These are phyloP conservation scores for Aspergillus carlsbadensis DNA, from an alignment of 495 filamentous ascomycete genomes.

Conservation along the genomic window DNA sequence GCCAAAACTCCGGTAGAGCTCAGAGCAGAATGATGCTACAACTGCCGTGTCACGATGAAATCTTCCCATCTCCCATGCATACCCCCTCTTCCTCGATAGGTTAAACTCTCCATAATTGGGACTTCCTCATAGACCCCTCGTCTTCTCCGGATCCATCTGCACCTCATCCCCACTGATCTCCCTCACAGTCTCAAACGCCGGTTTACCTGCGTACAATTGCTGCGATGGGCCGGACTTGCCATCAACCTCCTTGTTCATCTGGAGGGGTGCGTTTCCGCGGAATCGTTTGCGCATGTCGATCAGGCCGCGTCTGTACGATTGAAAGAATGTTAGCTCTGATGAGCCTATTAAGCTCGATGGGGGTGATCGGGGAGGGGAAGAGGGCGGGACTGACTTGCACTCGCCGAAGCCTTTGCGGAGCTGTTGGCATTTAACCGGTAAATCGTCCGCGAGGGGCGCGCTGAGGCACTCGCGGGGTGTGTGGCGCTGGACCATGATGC, in stretches of 20 bases:
- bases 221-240: slow-evolving; percentile 39
- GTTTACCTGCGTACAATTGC: slow-evolving; percentile 79
- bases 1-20: no score
- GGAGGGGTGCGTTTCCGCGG: slow-evolving; percentile 87
- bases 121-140: slow-evolving; percentile 36
- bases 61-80: no score
- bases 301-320: slow-evolving; percentile 64
- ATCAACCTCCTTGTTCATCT: slow-evolving; percentile 60
- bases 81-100: no score
- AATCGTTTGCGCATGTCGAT: slow-evolving; percentile 99
- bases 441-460: slow-evolving; percentile 68
- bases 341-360: not conserved
- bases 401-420: slow-evolving; percentile 88
- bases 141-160: slow-evolving; percentile 53
- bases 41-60: not conserved
- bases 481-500: slow-evolving; percentile 87
- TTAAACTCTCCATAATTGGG: no score
- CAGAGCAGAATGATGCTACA: not conserved
- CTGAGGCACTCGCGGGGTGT: slow-evolving; percentile 84
- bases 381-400: slow-evolving; percentile 63
- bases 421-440: slow-evolving; percentile 88
- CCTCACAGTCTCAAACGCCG: slow-evolving; percentile 60
- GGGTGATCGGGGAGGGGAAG: not conserved
- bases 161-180: slow-evolving; percentile 46
- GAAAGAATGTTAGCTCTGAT: slow-evolving; percentile 11